A percentile compares a stretch with the other conserved stretches of the same genome.
These are phyloP conservation scores for Gamarada debralockiae DNA, from an alignment of 495 filamentous ascomycete species.

Conservation along the genomic window DNA sequence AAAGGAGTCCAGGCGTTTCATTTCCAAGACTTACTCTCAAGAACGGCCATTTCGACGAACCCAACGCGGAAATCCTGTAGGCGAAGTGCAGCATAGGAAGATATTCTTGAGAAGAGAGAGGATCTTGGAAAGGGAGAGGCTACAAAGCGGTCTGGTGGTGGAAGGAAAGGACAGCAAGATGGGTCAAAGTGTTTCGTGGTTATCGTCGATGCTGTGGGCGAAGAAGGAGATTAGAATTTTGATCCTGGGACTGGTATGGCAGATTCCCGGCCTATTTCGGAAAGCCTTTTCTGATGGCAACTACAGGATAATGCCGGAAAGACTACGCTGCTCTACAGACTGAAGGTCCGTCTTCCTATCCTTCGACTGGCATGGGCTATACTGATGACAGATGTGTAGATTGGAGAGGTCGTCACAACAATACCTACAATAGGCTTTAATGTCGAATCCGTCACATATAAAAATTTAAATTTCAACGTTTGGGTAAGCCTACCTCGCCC, in stretches of 20 bases:
- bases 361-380: slow-evolving; percentile 1
- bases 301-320: slow-evolving; percentile 95
- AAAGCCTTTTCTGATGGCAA: slow-evolving; percentile 1
- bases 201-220: slow-evolving; percentile 70
- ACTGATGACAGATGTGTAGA: slow-evolving; percentile 46
- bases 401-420: slow-evolving; percentile 97
- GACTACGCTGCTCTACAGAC: slow-evolving; percentile 90
- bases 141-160: not conserved
- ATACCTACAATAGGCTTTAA: slow-evolving; percentile 99
- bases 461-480: slow-evolving; percentile 97
- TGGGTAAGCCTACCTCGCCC: slow-evolving; percentile 56
- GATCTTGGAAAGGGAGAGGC: too few species aligned
- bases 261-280: too few species aligned
- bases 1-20: not conserved
- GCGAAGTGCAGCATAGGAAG: not conserved
- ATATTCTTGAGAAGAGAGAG: not conserved
- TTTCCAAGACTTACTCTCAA: too few species aligned
- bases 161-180: slow-evolving; percentile 44
- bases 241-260: slow-evolving; percentile 82
- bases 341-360: slow-evolving; percentile 63
- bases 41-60: not conserved
- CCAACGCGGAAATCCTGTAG: too few species aligned
- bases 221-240: slow-evolving; percentile 98
- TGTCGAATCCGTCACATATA: slow-evolving; percentile 95
- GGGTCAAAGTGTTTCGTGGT: slow-evolving; percentile 77